phyloP scores from a whole-genome alignment of 2,329 filamentous ascomycete genomes.

The Cercospora citrullina region DNA sequence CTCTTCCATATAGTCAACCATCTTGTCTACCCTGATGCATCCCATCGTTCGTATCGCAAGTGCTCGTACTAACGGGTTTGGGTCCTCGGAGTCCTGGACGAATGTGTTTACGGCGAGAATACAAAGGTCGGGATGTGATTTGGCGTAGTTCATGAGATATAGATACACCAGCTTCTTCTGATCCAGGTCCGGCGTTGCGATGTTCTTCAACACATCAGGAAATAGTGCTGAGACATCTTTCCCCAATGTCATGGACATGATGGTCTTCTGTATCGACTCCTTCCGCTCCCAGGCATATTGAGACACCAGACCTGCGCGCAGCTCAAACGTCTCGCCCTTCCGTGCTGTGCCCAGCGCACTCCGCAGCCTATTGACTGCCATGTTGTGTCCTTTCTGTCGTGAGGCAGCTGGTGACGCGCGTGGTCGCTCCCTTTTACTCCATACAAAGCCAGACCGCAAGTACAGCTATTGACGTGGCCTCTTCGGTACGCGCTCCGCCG shows the following conservation, averaged over 20 bases:
- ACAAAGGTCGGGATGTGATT: slow-evolving; percentile 96
- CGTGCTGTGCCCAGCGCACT: slow-evolving; percentile 89
- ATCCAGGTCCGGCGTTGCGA: slow-evolving; percentile 89
- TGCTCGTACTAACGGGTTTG: slow-evolving; percentile 91
- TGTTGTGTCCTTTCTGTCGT: slow-evolving; percentile 43
- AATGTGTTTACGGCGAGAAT: slow-evolving; percentile 99
- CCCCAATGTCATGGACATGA: slow-evolving; percentile 99
- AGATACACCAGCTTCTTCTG: slow-evolving; percentile 99
- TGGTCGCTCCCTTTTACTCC: slow-evolving; percentile 11
- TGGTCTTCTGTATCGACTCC: slow-evolving; percentile 98
- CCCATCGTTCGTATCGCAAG: slow-evolving; percentile 98
- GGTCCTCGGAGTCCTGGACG: slow-evolving; percentile 97
- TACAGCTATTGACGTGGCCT: slow-evolving; percentile 17
- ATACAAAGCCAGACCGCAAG: slow-evolving; percentile 20
- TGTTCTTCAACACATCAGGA: slow-evolving; percentile 97
- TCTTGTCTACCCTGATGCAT: slow-evolving; percentile 96
- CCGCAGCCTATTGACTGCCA: slow-evolving; percentile 95
- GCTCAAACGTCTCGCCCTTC: slow-evolving; percentile 97
- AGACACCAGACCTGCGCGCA: slow-evolving; percentile 90
- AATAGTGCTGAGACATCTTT: slow-evolving; percentile 98
- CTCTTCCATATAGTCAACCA: slow-evolving; percentile 99
- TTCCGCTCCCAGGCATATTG: slow-evolving; percentile 99
- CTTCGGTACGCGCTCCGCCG: slow-evolving; percentile 1
- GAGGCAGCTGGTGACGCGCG: neutral
- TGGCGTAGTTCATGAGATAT: slow-evolving; percentile 99